A percentile compares a stretch with the other conserved stretches of the same genome.
Evolutionary conservation across 2,329 filamentous ascomycete genomes (phyloP).

Genomic region (Trichoderma oligosporum): DNA sequence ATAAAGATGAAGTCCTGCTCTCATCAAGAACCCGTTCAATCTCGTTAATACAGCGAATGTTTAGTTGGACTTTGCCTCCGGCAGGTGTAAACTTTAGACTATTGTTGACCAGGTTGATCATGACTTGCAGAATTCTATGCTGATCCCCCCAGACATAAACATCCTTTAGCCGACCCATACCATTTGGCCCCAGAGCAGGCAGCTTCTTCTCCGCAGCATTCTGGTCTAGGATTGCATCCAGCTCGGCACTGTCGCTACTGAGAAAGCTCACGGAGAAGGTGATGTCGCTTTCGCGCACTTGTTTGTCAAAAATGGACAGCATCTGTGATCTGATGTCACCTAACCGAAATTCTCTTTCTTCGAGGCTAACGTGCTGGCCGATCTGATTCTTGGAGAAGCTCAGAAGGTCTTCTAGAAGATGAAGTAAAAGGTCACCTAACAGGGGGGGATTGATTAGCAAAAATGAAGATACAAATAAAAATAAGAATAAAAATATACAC

Average conservation of each 20-base stretch:
- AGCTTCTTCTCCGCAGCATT: conserved; percentile 38
- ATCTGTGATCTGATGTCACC: conserved; percentile 82
- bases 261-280: conserved; percentile 69
- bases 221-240: conserved; percentile 33
- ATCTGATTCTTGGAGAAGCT: conserved; percentile 96
- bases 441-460: conserved; percentile 19
- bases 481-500: neutral
- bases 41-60: conserved; percentile 70
- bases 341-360: conserved; percentile 80
- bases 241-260: conserved; percentile 27
- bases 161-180: conserved; percentile 68
- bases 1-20: conserved; percentile 52
- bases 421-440: conserved; percentile 68
- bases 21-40: conserved; percentile 42
- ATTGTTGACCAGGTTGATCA: conserved; percentile 91
- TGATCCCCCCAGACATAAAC: conserved; percentile 93
- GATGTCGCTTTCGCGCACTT: conserved; percentile 76
- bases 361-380: conserved; percentile 74
- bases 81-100: conserved; percentile 84
- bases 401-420: conserved; percentile 82
- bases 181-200: conserved; percentile 60
- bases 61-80: conserved; percentile 70
- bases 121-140: conserved; percentile 84
- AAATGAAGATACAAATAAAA: neutral
- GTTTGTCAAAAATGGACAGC: conserved; percentile 82